phyloP scores from a whole-genome alignment of 352 stramenopile genomes.

The Globisporangium irregulare region DNA sequence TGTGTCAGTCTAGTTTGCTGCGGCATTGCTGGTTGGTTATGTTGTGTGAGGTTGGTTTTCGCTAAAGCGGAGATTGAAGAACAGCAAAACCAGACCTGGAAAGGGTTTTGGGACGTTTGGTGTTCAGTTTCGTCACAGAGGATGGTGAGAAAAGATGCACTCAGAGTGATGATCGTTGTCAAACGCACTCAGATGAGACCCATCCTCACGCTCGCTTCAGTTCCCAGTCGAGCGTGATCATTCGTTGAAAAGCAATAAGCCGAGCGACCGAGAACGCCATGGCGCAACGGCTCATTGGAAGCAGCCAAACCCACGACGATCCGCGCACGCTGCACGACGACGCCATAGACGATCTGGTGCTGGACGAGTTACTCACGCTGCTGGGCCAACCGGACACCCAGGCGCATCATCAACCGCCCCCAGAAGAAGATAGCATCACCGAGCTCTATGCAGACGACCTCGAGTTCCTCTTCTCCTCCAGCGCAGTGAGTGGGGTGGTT shows the following conservation, averaged over 20 bases:
- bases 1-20: too few species aligned
- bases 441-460: neutral
- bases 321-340: neutral
- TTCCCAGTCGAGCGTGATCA: neutral
- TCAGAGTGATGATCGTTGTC: too few species aligned
- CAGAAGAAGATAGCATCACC: neutral
- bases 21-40: too few species aligned
- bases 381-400: neutral
- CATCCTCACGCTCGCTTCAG: neutral
- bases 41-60: too few species aligned
- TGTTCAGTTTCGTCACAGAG: too few species aligned
- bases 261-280: neutral
- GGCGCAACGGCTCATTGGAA: neutral
- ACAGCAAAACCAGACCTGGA: too few species aligned
- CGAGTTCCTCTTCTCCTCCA: neutral
- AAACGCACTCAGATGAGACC: too few species aligned
- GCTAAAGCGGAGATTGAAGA: conserved; percentile 15
- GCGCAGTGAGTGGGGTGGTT: neutral
- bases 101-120: too few species aligned
- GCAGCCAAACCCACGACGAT: neutral
- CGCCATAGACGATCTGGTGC: neutral
- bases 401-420: neutral
- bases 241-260: neutral
- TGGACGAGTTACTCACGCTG: neutral
- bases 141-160: too few species aligned